phyloP scores from a whole-genome alignment of 345 rosid species.

The Melaleuca alternifolia region DNA sequence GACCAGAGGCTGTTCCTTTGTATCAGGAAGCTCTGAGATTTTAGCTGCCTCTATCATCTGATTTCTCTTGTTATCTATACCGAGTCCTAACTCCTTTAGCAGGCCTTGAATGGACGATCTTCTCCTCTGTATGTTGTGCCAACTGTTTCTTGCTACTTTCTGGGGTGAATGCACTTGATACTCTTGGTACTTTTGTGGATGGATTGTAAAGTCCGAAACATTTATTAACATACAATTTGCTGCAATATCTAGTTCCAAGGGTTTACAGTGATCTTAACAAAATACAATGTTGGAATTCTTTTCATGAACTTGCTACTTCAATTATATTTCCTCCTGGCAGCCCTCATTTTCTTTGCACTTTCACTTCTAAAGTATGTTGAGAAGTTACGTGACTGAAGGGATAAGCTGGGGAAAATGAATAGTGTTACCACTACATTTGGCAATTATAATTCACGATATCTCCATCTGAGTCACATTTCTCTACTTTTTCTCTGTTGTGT shows the following conservation, averaged over 20 bases:
- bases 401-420: neutral
- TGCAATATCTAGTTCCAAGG: neutral
- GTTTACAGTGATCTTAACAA: neutral
- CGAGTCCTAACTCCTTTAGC: neutral
- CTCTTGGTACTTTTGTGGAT: neutral
- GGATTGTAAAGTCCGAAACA: neutral
- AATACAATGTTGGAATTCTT: neutral
- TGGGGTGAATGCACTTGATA: neutral
- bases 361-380: neutral
- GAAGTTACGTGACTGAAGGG: neutral
- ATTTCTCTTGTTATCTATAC: neutral
- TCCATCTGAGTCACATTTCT: neutral
- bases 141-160: neutral
- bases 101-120: neutral
- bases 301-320: neutral
- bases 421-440: neutral
- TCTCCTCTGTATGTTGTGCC: neutral
- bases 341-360: neutral
- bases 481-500: neutral
- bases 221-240: neutral
- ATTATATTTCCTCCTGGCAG: neutral
- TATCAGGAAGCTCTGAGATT: conserved; percentile 7
- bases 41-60: neutral
- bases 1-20: conserved; percentile 82
- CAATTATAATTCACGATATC: neutral